Base-by-base conservation (phyloP, 148 eudicot genomes). In the Arbutus unedo region DNA sequence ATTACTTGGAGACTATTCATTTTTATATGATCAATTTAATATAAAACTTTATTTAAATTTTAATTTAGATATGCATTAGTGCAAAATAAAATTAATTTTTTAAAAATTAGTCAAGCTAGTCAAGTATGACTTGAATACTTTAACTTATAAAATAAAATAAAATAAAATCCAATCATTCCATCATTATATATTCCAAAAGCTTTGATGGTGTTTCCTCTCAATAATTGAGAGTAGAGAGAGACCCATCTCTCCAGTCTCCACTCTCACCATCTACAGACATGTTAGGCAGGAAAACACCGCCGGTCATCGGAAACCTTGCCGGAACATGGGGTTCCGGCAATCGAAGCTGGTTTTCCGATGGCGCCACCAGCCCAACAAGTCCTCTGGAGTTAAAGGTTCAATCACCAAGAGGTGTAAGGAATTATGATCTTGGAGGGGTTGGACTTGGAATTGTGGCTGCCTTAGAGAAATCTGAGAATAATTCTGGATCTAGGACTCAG, bases 391-490 rank as follows among this genome's bases (percentile, higher is more conserved):
- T 62, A 79, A 83, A 79, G 79, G 79, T 76, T 72, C 85, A 76
- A 15, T 91, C 93, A 0, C 93, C 91, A 6, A 86, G 86, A 70
- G 83, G 91, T 2, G 66, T 85, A 10, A 93, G 89, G 50, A 82
- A 75, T 23, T 85, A 83, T 23, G 91, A 89, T 84, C 84, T 86
- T 21, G 91, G 93, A 48, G 91, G 90, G 18, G 82, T 92, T 41
- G 98, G 98, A 4, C 87, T 94, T 10, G 98, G 92, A n/a, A 90
- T 94, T 50, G 88, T 91, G 0, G 98, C 93, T 0, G 92, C 93
- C 54, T 92, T 93, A 0, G 91, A 93, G 25, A 83, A 87, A 79
- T 50, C 88, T 31, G 80, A 41, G 3, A 74, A 53, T 25, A 31
- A 31, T 31, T 31, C 38, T 31, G 38, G 38, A 31, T 48, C 67